phyloP scores from a whole-genome alignment of 148 eudicot genomes.

The Chenopodium berlandieri region DNA sequence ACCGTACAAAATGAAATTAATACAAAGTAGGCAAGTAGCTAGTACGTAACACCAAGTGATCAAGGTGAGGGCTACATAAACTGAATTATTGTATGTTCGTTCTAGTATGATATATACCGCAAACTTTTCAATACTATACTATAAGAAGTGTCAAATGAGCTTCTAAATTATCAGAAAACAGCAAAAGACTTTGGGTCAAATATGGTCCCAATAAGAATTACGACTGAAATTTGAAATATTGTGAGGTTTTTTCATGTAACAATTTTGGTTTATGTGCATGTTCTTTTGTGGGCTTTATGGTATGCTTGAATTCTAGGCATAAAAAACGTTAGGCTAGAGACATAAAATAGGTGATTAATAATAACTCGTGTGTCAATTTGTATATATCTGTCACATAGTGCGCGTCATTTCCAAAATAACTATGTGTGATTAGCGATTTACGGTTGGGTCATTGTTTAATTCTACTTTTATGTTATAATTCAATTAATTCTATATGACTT shows the following conservation, averaged over 20 bases:
- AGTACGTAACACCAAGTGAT: neutral
- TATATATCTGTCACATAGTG: no score
- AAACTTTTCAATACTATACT: neutral
- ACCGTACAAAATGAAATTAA: neutral
- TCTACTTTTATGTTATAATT: no score
- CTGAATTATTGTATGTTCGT: slow-evolving; percentile 31
- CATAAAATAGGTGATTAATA: no score
- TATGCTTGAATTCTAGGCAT: no score
- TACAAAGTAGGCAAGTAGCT: neutral
- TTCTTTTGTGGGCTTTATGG: neutral
- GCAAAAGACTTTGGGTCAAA: slow-evolving; percentile 9
- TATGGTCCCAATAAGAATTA: neutral
- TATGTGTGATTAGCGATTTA: no score
- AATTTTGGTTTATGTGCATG: neutral
- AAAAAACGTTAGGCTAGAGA: neutral
- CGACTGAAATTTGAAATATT: neutral
- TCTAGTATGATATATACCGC: slow-evolving; percentile 1
- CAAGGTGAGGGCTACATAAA: neutral
- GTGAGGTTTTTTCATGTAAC: neutral
- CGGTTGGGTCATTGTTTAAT: no score
- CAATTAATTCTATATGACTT: no score
- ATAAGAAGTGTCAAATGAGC: neutral
- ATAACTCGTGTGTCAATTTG: no score
- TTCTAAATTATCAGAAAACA: slow-evolving; percentile 1
- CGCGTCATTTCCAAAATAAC: no score